A percentile compares a stretch with the other conserved stretches of the same genome.
Evolutionary conservation across 2,329 filamentous ascomycete genomes (phyloP).

Genomic region (Albophoma yamanashiensis): DNA sequence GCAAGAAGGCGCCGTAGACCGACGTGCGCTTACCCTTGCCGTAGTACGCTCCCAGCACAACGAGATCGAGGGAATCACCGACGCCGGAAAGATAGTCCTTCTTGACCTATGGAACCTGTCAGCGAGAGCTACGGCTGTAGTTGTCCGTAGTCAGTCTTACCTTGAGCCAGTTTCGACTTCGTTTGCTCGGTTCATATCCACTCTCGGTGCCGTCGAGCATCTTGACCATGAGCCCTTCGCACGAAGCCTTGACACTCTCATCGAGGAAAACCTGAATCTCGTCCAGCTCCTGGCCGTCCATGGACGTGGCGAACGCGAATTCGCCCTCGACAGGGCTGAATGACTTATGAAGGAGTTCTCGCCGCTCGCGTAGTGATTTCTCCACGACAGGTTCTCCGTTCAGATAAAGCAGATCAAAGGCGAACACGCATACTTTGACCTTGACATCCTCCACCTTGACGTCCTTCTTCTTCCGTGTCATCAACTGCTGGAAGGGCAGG

Average conservation of each 20-base stretch:
- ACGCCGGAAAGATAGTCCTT: constrained; percentile 94
- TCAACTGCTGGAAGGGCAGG: constrained; percentile 91
- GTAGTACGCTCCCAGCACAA: constrained; percentile 88
- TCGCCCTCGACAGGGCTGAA: constrained; percentile 79
- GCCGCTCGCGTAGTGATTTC: constrained; percentile 74
- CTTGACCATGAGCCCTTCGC: constrained; percentile 98
- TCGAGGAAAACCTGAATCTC: constrained; percentile 90
- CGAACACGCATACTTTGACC: constrained; percentile 94
- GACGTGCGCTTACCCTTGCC: constrained; percentile 93
- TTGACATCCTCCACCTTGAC: constrained; percentile 93
- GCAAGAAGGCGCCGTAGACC: constrained; percentile 88
- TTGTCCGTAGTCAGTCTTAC: constrained; percentile 28
- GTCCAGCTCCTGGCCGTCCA: constrained; percentile 80
- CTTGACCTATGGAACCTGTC: constrained; percentile 56
- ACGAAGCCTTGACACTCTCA: constrained; percentile 89
- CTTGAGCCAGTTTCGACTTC: constrained; percentile 97
- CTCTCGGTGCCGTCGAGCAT: constrained; percentile 93
- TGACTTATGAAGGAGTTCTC: constrained; percentile 60
- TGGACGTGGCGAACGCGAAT: constrained; percentile 79
- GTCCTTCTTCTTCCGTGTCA: constrained; percentile 96
- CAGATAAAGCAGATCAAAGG: constrained; percentile 87
- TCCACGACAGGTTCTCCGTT: constrained; percentile 87
- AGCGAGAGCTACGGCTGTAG: background rate
- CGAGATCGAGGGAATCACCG: constrained; percentile 91
- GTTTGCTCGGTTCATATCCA: constrained; percentile 90